Percentiles rank a stretch among this genome's conserved stretches.
Evolutionary conservation across 345 rosid genomes (phyloP).

Genomic region (Citrus unshiu): DNA sequence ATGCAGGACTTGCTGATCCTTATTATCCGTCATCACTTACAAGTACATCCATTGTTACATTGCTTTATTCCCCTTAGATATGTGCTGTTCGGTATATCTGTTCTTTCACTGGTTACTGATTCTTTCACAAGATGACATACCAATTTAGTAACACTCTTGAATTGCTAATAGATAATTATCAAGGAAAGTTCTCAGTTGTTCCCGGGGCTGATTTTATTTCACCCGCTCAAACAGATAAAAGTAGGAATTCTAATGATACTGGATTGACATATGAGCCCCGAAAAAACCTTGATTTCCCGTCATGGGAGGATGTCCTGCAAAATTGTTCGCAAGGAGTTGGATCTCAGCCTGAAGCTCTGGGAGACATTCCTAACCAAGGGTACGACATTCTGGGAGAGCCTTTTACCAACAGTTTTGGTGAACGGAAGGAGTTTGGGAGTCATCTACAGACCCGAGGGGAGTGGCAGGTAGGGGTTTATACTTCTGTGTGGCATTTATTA

Average conservation of each 20-base stretch:
- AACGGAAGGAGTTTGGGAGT: conserved; percentile 46
- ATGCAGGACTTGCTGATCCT: conserved; percentile 39
- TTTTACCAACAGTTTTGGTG: conserved; percentile 32
- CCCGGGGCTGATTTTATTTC: conserved; percentile 33
- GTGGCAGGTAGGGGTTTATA: conserved; percentile 46
- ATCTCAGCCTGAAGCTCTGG: conserved; percentile 29
- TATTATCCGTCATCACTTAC: conserved; percentile 40
- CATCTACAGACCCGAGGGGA: conserved; percentile 37
- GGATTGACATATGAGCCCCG: conserved; percentile 44
- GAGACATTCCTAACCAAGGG: conserved; percentile 35
- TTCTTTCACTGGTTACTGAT: conserved; percentile 7
- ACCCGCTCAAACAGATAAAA: conserved; percentile 29
- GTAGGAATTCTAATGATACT: conserved; percentile 30
- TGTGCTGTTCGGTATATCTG: conserved; percentile 1
- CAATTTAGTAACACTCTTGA: conserved; percentile 11
- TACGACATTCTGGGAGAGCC: conserved; percentile 45
- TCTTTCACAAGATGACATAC: conserved; percentile 5
- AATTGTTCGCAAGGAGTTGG: conserved; percentile 43
- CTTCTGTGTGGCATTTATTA: background rate
- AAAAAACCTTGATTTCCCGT: conserved; percentile 46
- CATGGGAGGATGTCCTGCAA: conserved; percentile 64
- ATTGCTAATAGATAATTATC: conserved; percentile 47
- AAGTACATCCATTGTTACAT: conserved; percentile 30
- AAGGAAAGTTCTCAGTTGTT: conserved; percentile 36
- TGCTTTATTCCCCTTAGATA: background rate